Conservation (phyloP, 2,329 filamentous ascomycete genomes). For the Microcera coccophila region DNA sequence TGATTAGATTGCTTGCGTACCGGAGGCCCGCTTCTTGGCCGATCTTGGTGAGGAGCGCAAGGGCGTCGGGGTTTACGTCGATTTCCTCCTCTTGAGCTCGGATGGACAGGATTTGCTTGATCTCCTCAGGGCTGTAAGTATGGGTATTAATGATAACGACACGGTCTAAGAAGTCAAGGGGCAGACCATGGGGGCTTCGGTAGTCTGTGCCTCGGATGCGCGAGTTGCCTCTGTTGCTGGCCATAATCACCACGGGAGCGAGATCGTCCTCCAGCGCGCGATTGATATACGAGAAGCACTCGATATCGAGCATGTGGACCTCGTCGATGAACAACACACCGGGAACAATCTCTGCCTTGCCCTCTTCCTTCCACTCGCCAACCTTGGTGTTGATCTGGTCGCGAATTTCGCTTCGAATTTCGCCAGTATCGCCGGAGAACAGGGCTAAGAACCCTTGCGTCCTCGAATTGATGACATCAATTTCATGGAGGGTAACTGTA, state of each 20-base stretch:
- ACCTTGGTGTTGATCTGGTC: constrained; percentile 99
- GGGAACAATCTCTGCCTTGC: constrained; percentile 96
- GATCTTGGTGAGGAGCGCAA: constrained; percentile 92
- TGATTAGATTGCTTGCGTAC: constrained; percentile 98
- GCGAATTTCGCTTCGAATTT: constrained; percentile 94
- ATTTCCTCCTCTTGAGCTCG: constrained; percentile 95
- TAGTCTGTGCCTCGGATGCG: constrained; percentile 93
- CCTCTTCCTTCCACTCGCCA: constrained; percentile 98
- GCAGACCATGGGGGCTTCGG: constrained; percentile 86
- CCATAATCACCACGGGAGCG: constrained; percentile 98
- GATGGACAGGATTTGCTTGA: constrained; percentile 88
- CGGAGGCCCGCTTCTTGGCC: constrained; percentile 86
- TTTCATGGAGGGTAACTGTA: constrained; percentile 95
- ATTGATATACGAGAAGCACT: constrained; percentile 99
- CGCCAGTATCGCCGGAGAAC: constrained; percentile 96
- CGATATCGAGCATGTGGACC: constrained; percentile 99
- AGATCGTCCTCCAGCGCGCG: constrained; percentile 91
- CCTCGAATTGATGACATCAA: constrained; percentile 97
- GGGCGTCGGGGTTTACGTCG: constrained; percentile 81
- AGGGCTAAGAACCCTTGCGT: constrained; percentile 98
- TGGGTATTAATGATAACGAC: constrained; percentile 96
- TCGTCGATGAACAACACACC: constrained; percentile 98
- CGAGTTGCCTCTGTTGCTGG: constrained; percentile 89
- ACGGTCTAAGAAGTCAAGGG: constrained; percentile 91
- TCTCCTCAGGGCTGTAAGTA: constrained; percentile 75